A percentile compares a stretch with the other conserved stretches of the same genome.
Evolutionary conservation across 495 filamentous ascomycete genomes (phyloP).

Genomic region (Penicillium fimorum): DNA sequence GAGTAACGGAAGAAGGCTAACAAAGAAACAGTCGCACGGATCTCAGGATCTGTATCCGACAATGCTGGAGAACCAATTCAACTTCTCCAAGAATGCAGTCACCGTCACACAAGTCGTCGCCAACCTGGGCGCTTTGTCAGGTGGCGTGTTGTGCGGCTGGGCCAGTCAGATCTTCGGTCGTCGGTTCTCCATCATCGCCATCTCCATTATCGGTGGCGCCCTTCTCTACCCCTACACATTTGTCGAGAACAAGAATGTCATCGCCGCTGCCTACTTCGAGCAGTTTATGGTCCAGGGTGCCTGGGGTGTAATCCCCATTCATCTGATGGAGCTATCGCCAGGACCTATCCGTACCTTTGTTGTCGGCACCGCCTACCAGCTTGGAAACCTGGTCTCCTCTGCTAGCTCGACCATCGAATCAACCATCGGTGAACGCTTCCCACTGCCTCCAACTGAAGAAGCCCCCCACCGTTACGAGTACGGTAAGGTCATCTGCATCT

Average conservation of each 20-base stretch:
- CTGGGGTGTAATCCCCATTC: constrained; percentile 82
- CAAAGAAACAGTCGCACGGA: constrained; percentile 60
- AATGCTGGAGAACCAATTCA: constrained; percentile 75
- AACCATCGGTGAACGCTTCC: constrained; percentile 78
- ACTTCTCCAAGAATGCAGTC: constrained; percentile 66
- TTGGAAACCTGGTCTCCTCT: constrained; percentile 79
- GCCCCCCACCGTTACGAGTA: constrained; percentile 66
- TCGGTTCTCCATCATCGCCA: constrained; percentile 75
- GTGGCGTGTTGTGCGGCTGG: constrained; percentile 77
- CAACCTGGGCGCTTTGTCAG: constrained; percentile 76
- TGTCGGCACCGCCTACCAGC: constrained; percentile 80
- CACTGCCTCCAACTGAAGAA: constrained; percentile 56
- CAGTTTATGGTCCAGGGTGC: constrained; percentile 88
- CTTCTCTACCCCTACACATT: constrained; percentile 82
- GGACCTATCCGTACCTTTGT: constrained; percentile 80
- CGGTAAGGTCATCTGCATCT: constrained; percentile 88
- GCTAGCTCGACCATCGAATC: constrained; percentile 82
- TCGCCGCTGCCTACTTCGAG: constrained; percentile 86
- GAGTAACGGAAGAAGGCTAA: background rate
- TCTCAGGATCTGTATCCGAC: constrained; percentile 91
- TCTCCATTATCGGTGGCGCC: constrained; percentile 72
- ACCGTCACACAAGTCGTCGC: constrained; percentile 84
- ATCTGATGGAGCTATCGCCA: constrained; percentile 84
- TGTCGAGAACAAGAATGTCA: constrained; percentile 56
- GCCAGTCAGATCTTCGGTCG: constrained; percentile 79